A percentile compares a stretch with the other conserved stretches of the same genome.
phyloP scores from a whole-genome alignment of 352 stramenopile genomes.

The Phytopythium ostracodes region DNA sequence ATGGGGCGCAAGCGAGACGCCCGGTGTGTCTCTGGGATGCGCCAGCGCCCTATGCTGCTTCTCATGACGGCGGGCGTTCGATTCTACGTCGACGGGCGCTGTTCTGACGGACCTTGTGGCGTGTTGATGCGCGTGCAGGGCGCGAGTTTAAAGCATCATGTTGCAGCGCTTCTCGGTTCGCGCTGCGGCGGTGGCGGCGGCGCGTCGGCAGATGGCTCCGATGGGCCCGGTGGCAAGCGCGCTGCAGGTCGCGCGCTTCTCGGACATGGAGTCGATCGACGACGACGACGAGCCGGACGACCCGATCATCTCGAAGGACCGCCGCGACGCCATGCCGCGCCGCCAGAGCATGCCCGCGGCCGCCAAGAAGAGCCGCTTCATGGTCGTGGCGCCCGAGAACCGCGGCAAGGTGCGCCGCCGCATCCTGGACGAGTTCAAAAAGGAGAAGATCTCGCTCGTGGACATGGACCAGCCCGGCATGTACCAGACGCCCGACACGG shows the following conservation, averaged over 20 bases:
- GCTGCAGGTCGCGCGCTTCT: conserved; percentile 39
- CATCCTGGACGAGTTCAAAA: conserved; percentile 79
- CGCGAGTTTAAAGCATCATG: conserved; percentile 13
- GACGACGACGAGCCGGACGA: conserved; percentile 69
- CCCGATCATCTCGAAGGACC: conserved; percentile 69
- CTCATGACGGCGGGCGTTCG: neutral
- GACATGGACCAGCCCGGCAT: conserved; percentile 39
- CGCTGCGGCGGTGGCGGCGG: conserved; percentile 22
- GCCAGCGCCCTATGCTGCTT: neutral
- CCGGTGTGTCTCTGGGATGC: too few species aligned
- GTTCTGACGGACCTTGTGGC: neutral
- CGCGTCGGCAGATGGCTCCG: conserved; percentile 18
- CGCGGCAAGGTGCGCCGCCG: conserved; percentile 70
- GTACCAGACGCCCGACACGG: conserved; percentile 55
- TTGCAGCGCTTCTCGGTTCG: conserved; percentile 60
- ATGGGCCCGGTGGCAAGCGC: conserved; percentile 14
- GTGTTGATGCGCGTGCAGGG: neutral
- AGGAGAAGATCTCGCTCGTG: conserved; percentile 56
- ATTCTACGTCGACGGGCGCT: neutral
- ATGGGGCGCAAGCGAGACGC: too few species aligned
- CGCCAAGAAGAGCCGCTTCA: conserved; percentile 74
- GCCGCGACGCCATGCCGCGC: conserved; percentile 45
- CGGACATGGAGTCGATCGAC: conserved; percentile 51
- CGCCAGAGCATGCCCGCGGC: conserved; percentile 74
- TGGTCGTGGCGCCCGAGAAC: conserved; percentile 68